Percentiles rank a stretch among this genome's conserved stretches.
Evolutionary conservation across 179 eudicot species (phyloP).

Genomic region (Kewa caespitosa): DNA sequence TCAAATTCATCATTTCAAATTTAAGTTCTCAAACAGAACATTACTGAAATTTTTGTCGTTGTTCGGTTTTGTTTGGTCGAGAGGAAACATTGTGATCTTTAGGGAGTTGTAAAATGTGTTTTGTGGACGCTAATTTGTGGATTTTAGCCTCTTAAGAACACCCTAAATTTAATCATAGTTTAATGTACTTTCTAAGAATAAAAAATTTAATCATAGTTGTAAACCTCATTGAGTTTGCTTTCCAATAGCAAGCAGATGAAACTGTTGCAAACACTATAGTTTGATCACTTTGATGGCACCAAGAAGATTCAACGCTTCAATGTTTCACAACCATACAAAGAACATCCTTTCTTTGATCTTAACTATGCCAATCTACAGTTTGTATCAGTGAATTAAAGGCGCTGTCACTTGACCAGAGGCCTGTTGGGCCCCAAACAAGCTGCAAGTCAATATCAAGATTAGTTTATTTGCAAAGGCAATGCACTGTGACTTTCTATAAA

Average conservation of each 20-base stretch:
- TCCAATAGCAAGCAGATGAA: background rate
- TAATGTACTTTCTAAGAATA: no score
- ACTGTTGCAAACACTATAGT: background rate
- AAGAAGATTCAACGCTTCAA: background rate
- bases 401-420: slow-evolving; percentile 8
- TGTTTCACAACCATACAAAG: no score
- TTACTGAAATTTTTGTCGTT: no score
- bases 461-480: background rate
- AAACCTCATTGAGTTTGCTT: background rate
- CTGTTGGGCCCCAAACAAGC: background rate
- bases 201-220: no score
- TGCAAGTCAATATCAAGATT: slow-evolving; percentile 11
- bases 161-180: no score
- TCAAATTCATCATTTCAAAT: no score
- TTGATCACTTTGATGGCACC: background rate
- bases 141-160: no score
- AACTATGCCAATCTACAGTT: background rate
- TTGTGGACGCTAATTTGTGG: no score
- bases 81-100: no score
- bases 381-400: background rate
- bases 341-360: background rate
- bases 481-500: background rate
- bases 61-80: no score
- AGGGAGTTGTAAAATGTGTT: no score
- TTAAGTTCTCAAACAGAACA: no score